These are phyloP conservation scores for Aspergillus biplanus DNA, from an alignment of 495 filamentous ascomycete genomes.

Conservation along the genomic window DNA sequence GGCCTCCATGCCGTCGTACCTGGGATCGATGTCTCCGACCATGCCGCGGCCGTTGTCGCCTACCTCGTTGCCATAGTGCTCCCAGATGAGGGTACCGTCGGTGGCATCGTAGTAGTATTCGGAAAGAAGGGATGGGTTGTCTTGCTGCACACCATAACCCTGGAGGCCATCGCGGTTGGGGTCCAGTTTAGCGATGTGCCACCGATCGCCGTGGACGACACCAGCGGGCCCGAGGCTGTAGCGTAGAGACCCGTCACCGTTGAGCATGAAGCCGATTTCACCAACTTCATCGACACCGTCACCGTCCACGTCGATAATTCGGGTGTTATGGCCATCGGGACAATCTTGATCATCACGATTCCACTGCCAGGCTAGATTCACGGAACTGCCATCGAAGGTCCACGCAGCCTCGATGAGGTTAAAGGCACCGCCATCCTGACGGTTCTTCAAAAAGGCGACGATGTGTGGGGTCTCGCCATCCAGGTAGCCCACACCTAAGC, in stretches of 20 bases:
- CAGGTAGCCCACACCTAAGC: constrained; percentile 11
- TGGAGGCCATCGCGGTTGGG: constrained; percentile 12
- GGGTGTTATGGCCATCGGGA: constrained; percentile 16
- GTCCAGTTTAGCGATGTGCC: constrained; percentile 11
- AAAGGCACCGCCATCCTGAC: neutral
- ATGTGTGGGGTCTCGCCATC: constrained; percentile 11
- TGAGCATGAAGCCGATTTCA: constrained; percentile 16
- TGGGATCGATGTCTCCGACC: constrained; percentile 12
- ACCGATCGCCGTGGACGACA: constrained; percentile 14
- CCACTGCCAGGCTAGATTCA: neutral
- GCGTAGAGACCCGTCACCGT: constrained; percentile 8
- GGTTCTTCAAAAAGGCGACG: constrained; percentile 11
- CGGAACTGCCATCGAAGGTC: neutral
- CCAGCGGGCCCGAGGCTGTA: neutral
- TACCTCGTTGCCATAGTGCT: constrained; percentile 6
- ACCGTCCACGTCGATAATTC: constrained; percentile 16
- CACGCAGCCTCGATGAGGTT: neutral
- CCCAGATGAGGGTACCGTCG: constrained; percentile 7
- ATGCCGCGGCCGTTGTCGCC: constrained; percentile 13
- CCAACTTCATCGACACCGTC: constrained; percentile 15
- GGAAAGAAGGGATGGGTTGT: neutral
- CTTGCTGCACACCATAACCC: constrained; percentile 16
- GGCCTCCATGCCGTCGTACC: neutral
- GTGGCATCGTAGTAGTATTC: constrained; percentile 19
- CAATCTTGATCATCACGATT: neutral